A percentile compares a stretch with the other conserved stretches of the same genome.
Evolutionary conservation across 495 filamentous ascomycete species (phyloP).

Genomic region (Acidiella bohemica): DNA sequence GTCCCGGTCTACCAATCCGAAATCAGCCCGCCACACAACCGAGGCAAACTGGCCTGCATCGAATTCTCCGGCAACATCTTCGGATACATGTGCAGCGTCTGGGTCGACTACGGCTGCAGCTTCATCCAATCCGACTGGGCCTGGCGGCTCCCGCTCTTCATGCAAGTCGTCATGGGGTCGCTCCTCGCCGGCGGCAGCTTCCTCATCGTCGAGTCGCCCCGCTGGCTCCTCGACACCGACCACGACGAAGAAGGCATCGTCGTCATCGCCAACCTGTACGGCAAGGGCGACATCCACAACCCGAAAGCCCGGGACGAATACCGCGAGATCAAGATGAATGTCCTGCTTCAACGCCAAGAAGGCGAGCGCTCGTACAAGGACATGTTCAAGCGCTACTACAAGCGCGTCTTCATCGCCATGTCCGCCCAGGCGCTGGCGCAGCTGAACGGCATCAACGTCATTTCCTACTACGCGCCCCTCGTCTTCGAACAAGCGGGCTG

Average conservation of each 20-base stretch:
- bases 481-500: slow-evolving; percentile 96
- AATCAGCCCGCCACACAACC: slow-evolving; percentile 90
- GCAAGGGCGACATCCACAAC: slow-evolving; percentile 87
- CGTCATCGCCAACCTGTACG: slow-evolving; percentile 94
- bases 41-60: slow-evolving; percentile 90
- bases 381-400: slow-evolving; percentile 89
- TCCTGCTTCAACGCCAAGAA: slow-evolving; percentile 82
- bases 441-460: slow-evolving; percentile 97
- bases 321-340: slow-evolving; percentile 96
- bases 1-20: slow-evolving; percentile 98
- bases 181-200: slow-evolving; percentile 74
- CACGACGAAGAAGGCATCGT: slow-evolving; percentile 97
- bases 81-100: slow-evolving; percentile 90
- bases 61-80: slow-evolving; percentile 96
- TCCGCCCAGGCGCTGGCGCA: slow-evolving; percentile 92
- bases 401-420: slow-evolving; percentile 96
- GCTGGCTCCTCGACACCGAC: slow-evolving; percentile 95
- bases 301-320: slow-evolving; percentile 84
- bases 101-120: slow-evolving; percentile 96
- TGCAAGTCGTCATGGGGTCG: slow-evolving; percentile 89
- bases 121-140: slow-evolving; percentile 74
- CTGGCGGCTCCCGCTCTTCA: slow-evolving; percentile 80
- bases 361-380: slow-evolving; percentile 83
- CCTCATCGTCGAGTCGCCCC: slow-evolving; percentile 89
- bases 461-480: slow-evolving; percentile 93